A percentile compares a stretch with the other conserved stretches of the same genome.
Conservation (phyloP, 345 rosid species). For the Syzygium aqueum region DNA sequence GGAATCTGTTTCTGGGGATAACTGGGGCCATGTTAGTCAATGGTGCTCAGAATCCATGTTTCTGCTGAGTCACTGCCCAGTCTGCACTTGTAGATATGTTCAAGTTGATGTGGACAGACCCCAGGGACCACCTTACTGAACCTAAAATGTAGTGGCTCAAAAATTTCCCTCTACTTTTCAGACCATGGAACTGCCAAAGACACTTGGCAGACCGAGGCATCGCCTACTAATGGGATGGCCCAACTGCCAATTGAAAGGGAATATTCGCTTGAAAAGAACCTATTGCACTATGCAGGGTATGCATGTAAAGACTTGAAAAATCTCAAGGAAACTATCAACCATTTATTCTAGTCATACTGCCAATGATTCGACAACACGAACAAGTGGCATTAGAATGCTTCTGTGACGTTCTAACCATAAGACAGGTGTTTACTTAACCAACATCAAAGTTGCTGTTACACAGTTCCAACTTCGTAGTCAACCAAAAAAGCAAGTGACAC, state of each 20-base stretch:
- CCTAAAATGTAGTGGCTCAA: neutral
- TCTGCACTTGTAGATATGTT: neutral
- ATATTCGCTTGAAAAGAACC: neutral
- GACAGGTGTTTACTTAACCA: neutral
- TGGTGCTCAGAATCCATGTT: neutral
- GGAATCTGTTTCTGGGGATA: neutral
- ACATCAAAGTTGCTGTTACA: neutral
- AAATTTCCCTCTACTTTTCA: neutral
- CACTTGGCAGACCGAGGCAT: neutral
- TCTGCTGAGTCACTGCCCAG: neutral
- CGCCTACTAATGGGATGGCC: neutral
- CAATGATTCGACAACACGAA: neutral
- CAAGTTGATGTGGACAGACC: neutral
- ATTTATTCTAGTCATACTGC: neutral
- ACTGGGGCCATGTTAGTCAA: neutral
- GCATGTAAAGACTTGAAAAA: neutral
- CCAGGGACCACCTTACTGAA: neutral
- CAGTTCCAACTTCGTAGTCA: neutral
- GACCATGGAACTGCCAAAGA: slow-evolving; percentile 1
- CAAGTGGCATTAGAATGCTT: neutral
- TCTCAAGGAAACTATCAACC: neutral
- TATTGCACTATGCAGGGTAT: neutral
- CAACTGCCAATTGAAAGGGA: neutral
- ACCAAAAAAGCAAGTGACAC: neutral
- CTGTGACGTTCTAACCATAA: neutral